Base-by-base conservation (phyloP, 176 grass and related monocot genomes). In the Otatea glauca region DNA sequence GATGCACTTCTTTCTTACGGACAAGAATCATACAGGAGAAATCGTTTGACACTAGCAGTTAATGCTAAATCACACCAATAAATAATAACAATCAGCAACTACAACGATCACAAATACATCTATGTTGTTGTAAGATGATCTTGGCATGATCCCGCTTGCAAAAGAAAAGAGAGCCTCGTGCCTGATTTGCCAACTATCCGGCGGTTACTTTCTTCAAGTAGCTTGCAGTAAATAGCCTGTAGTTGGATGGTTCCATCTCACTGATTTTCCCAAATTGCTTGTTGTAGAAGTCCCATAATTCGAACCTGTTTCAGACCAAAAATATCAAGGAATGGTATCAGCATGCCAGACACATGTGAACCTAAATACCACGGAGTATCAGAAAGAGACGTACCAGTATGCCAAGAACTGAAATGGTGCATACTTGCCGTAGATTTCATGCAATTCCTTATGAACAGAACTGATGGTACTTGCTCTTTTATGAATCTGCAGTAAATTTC, bases 321-420 rank as follows among this genome's bases (percentile, higher is more conserved):
- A 60, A 55, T 21, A 82, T 53, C 5, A 82, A 60, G 11, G 66
- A 68, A 29, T 5, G n/a, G 10, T 27, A 18, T 87, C 65, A 67
- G 23, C 48, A 76, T 60, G 5, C 44, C 70, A 70, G 10, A 25
- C 25, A 34, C 5, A 61, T 63, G 38, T 35, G 10, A 55, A n/a
- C 67, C 37, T 42, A 65, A 37, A 70, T 17, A 58, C 48, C 54
- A 83, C 5, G 23, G 35, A 60, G 53, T 23, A 64, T 76, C 17
- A 85, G 54, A 78, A 81, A 42, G 61, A 44, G 18, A 88, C 29
- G 12, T 92, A 94, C 92, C 94, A 97, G 75, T 97, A 97, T 65
- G 94, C 92, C 88, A 97, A 90, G 83, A 92, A 97, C 61, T 97
- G 92, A 34, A 90, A 97, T 21, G 92, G 90, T 2, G 88, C 89